phyloP scores from a whole-genome alignment of 176 grass and related monocot species.

The Raddia guianensis region DNA sequence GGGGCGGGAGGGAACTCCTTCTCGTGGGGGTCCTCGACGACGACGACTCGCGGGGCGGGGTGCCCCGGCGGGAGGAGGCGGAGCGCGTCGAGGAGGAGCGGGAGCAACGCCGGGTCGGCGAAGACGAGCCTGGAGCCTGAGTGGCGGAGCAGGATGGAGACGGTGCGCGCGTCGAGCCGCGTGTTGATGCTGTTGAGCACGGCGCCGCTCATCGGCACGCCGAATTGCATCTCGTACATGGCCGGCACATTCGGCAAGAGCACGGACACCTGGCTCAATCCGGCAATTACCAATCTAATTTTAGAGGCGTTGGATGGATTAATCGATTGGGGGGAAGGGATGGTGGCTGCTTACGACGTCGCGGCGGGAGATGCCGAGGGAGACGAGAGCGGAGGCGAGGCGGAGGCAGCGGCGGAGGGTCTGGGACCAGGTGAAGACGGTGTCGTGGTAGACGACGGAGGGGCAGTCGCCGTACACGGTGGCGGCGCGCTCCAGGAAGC shows the following conservation, averaged over 20 bases:
- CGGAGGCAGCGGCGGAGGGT: slow-evolving; percentile 70
- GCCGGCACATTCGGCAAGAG: slow-evolving; percentile 81
- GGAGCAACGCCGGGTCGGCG: slow-evolving; percentile 50
- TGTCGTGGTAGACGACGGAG: slow-evolving; percentile 70
- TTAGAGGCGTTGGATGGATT: neutral
- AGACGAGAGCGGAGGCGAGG: slow-evolving; percentile 78
- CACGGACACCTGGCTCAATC: slow-evolving; percentile 63
- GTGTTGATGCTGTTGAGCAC: slow-evolving; percentile 89
- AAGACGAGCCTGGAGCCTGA: slow-evolving; percentile 66
- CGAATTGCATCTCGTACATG: slow-evolving; percentile 94
- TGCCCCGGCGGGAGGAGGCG: slow-evolving; percentile 45
- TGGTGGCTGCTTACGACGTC: slow-evolving; percentile 53
- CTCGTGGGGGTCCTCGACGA: slow-evolving; percentile 72
- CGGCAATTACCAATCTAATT: neutral
- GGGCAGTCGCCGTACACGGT: slow-evolving; percentile 58
- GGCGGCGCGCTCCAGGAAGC: slow-evolving; percentile 72
- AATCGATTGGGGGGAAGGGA: neutral
- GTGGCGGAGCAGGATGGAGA: slow-evolving; percentile 75
- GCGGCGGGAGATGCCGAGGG: slow-evolving; percentile 67
- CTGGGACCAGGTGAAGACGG: slow-evolving; percentile 75
- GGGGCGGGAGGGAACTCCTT: slow-evolving; percentile 6
- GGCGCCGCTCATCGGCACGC: slow-evolving; percentile 92
- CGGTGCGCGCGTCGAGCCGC: slow-evolving; percentile 78
- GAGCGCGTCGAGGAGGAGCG: slow-evolving; percentile 55
- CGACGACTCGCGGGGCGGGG: slow-evolving; percentile 49